Evolutionary conservation across 2,329 filamentous ascomycete genomes (phyloP).

Genomic region (Beauveria asiatica): DNA sequence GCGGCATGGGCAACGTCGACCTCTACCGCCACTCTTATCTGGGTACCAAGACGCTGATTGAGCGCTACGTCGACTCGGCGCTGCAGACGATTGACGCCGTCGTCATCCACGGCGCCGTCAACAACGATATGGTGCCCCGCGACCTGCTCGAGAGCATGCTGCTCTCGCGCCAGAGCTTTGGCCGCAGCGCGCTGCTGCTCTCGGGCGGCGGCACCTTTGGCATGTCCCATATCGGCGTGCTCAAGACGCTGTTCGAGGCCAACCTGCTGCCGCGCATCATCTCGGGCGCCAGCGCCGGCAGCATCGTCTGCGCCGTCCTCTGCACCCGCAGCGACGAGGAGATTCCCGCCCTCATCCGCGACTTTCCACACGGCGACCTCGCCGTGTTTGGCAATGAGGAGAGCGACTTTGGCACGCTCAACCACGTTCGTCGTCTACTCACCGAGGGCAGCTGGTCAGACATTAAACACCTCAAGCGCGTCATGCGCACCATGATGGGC

Average conservation of each 20-base stretch:
- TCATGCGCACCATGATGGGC: conserved; percentile 73
- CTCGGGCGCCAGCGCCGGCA: conserved; percentile 79
- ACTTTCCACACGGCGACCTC: conserved; percentile 72
- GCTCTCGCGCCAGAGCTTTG: conserved; percentile 69
- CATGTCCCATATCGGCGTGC: conserved; percentile 84
- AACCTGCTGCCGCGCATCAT: conserved; percentile 76
- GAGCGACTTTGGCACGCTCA: conserved; percentile 52
- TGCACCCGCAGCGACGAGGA: conserved; percentile 73
- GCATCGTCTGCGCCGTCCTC: conserved; percentile 74
- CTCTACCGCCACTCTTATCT: conserved; percentile 79
- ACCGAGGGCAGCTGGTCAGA: conserved; percentile 82
- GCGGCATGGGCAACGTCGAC: conserved; percentile 74
- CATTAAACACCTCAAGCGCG: conserved; percentile 68
- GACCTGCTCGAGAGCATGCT: conserved; percentile 60
- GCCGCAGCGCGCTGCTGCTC: conserved; percentile 72
- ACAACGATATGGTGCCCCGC: conserved; percentile 48
- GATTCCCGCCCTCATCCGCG: conserved; percentile 58
- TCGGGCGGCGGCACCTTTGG: conserved; percentile 85
- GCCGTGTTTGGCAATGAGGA: conserved; percentile 64
- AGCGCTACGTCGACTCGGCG: conserved; percentile 76
- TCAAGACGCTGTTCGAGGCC: conserved; percentile 70
- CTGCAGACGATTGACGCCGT: conserved; percentile 65
- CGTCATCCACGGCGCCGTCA: conserved; percentile 49
- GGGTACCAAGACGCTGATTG: conserved; percentile 80
- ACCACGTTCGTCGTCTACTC: conserved; percentile 62